Percentiles rank a stretch among this genome's conserved stretches.
Evolutionary conservation across 345 rosid genomes (phyloP).

Genomic region (Hevea brasiliensis): DNA sequence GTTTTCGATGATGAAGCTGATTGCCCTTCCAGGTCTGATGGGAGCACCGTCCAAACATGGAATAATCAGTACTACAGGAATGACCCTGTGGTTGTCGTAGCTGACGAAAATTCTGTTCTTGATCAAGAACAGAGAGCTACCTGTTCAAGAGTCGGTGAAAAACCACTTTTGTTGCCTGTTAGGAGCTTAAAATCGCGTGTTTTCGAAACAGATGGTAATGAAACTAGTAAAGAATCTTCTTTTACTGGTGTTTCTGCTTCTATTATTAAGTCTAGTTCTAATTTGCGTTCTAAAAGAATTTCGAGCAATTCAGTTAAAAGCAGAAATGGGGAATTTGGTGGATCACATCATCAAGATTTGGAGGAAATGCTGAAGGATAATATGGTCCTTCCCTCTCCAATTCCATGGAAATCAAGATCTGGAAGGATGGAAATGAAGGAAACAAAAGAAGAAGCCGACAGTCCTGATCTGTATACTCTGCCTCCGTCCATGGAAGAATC

Average conservation of each 20-base stretch:
- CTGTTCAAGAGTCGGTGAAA: slow-evolving; percentile 45
- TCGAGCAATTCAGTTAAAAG: slow-evolving; percentile 23
- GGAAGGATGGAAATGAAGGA: slow-evolving; percentile 65
- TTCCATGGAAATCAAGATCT: slow-evolving; percentile 92
- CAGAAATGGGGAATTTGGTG: slow-evolving; percentile 26
- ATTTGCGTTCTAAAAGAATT: slow-evolving; percentile 42
- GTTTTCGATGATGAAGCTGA: slow-evolving; percentile 75
- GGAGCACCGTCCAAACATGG: slow-evolving; percentile 67
- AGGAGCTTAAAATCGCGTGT: slow-evolving; percentile 70
- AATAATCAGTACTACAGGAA: slow-evolving; percentile 61
- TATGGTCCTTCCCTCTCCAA: slow-evolving; percentile 87
- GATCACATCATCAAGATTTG: slow-evolving; percentile 26
- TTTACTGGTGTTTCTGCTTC: slow-evolving; percentile 20
- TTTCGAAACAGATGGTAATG: slow-evolving; percentile 34
- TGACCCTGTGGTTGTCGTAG: slow-evolving; percentile 54
- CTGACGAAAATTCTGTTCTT: slow-evolving; percentile 38
- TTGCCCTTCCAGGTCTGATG: slow-evolving; percentile 34
- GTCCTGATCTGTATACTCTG: slow-evolving; percentile 15
- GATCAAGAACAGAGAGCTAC: slow-evolving; percentile 37
- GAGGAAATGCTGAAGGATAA: slow-evolving; percentile 35
- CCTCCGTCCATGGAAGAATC: slow-evolving; percentile 38
- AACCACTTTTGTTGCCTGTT: slow-evolving; percentile 79
- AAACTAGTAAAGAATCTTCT: slow-evolving; percentile 21
- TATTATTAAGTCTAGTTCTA: slow-evolving; percentile 32
- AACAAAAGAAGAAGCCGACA: slow-evolving; percentile 37